Evolutionary conservation across 2,329 filamentous ascomycete species (phyloP), one percentile per base, ranked within the genome.

Genomic region (Ampelomyces quisqualis): DNA sequence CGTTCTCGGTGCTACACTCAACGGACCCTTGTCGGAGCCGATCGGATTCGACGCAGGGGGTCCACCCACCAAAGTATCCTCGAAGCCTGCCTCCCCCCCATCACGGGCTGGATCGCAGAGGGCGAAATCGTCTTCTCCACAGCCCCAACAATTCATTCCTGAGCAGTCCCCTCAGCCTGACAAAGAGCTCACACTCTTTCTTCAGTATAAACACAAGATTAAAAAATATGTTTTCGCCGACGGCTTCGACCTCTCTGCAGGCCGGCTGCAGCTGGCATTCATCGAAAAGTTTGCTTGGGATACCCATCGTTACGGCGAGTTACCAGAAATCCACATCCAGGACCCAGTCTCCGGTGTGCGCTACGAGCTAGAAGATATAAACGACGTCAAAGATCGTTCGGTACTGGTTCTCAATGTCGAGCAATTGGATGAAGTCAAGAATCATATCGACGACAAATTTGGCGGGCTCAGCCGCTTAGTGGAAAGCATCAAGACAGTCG

Each of bases 211-310:
- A 66, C 93, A 86, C 57, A 93, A 93, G 65, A 90, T 97, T 56
- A 97, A 96, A 71, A 97, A 97, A 67, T 94, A 94, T 64, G 82
- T 95, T 11, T 78, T 97, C 22, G 74, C 88, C 1, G 90, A 94
- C 64, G 91, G 91, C 1, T 84, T 84, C 21, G 89, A 91, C 48
- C 76, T 98, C 8, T 91, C 88, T 2, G 85, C 96, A 44, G 90
- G 90, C 1, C 81, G 90, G 17, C 70, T 98, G 43, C 91, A 98
- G 67, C 78, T 98, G 19, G 91, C 93, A 1, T 98, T 98, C 58
- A 98, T 98, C 56, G 93, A 98, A 56, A 98, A 96, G 65, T 98
- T 98, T 64, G 93, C 91, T 0, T 98, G 94, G 90, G 97, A 95
- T 58, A 96, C 91, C 1, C 90, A 97, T 57, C 86, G 89, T 46